These are phyloP conservation scores for Beauveria rudraprayagi DNA, from an alignment of 2,329 filamentous ascomycete genomes.

Conservation along the genomic window DNA sequence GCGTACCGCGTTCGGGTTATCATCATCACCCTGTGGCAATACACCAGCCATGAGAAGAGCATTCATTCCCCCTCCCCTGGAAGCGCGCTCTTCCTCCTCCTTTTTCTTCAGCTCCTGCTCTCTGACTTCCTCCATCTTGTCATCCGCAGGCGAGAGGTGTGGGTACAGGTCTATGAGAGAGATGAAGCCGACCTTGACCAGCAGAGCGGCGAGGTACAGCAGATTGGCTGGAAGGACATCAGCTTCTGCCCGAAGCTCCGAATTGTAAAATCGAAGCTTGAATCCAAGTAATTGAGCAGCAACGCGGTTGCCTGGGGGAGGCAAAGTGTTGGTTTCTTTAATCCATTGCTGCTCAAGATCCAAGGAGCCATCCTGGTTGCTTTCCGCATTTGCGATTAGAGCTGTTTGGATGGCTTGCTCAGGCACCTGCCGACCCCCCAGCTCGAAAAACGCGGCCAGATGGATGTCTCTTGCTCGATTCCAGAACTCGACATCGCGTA, in stretches of 20 bases:
- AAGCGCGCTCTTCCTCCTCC: slow-evolving; percentile 65
- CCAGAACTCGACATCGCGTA: slow-evolving; percentile 76
- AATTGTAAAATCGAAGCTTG: slow-evolving; percentile 93
- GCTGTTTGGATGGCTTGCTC: slow-evolving; percentile 45
- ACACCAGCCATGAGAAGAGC: slow-evolving; percentile 82
- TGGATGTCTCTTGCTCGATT: slow-evolving; percentile 65
- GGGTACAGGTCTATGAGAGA: slow-evolving; percentile 85
- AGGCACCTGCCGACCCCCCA: slow-evolving; percentile 64
- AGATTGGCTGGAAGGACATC: slow-evolving; percentile 86
- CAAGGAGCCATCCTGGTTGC: slow-evolving; percentile 37
- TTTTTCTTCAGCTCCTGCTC: slow-evolving; percentile 66
- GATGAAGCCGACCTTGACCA: slow-evolving; percentile 96
- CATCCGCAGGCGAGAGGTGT: slow-evolving; percentile 80
- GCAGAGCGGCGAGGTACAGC: slow-evolving; percentile 80
- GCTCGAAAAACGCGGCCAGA: slow-evolving; percentile 79
- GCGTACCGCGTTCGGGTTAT: slow-evolving; percentile 46
- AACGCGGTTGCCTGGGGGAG: slow-evolving; percentile 78
- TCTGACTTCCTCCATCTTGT: slow-evolving; percentile 69
- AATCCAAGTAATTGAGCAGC: slow-evolving; percentile 94
- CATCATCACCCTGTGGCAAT: slow-evolving; percentile 60
- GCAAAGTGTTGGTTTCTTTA: slow-evolving; percentile 68
- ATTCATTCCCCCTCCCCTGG: slow-evolving; percentile 66
- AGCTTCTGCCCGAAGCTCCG: slow-evolving; percentile 61
- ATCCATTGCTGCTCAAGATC: slow-evolving; percentile 66
- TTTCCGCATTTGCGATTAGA: slow-evolving; percentile 29